Conservation (phyloP, 225 moss, liverwort and hornwort species). For the Physcomitrium patens region DNA sequence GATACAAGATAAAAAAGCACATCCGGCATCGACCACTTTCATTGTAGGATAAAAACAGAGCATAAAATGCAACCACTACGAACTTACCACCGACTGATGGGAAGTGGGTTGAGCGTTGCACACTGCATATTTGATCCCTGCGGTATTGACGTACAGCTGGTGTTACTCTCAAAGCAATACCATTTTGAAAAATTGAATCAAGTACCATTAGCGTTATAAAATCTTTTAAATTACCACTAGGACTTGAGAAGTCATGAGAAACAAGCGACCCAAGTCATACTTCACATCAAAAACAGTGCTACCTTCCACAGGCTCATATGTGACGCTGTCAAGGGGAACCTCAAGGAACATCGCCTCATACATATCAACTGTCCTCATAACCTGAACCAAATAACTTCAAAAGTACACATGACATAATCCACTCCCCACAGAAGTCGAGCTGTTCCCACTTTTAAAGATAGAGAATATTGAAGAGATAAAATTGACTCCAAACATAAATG, state of each 20-base stretch:
- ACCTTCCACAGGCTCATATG: constrained; percentile 47
- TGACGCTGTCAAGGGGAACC: background rate
- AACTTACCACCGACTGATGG: constrained; percentile 92
- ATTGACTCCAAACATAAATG: constrained; percentile 26
- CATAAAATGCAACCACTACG: constrained; percentile 11
- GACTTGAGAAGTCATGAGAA: constrained; percentile 35
- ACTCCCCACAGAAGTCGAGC: constrained; percentile 35
- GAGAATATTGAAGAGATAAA: constrained; percentile 27
- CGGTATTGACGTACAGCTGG: constrained; percentile 24
- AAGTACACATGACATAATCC: constrained; percentile 39
- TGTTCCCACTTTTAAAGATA: constrained; percentile 26
- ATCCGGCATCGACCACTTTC: constrained; percentile 15
- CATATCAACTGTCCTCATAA: constrained; percentile 43
- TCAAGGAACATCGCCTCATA: constrained; percentile 49
- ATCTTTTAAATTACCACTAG: constrained; percentile 25
- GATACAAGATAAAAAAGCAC: constrained; percentile 15
- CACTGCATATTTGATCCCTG: constrained; percentile 99
- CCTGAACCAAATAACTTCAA: constrained; percentile 25
- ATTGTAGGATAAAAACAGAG: constrained; percentile 1
- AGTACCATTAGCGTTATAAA: constrained; percentile 17
- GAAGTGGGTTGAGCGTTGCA: constrained; percentile 94
- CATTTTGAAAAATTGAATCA: background rate
- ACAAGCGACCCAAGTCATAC: constrained; percentile 35
- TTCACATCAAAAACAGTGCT: constrained; percentile 41
- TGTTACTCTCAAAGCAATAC: constrained; percentile 14